phyloP scores from a whole-genome alignment of 1,139 yeast genomes.

The Nadsonia starkeyi-henricii region DNA sequence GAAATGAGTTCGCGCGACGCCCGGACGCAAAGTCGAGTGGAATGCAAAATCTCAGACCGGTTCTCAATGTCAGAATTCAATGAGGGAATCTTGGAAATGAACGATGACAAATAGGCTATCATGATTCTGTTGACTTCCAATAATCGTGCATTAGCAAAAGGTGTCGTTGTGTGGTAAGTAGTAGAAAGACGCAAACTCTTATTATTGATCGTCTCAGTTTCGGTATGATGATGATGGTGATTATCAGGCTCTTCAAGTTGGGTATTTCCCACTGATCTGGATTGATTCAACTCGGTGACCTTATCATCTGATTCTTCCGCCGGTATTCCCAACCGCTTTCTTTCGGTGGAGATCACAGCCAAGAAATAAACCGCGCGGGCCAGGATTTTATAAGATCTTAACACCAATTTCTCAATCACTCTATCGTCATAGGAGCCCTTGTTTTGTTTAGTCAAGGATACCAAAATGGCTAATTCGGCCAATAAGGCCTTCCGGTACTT shows the following conservation, averaged over 20 bases:
- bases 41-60: slow-evolving; percentile 23
- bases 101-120: slow-evolving; percentile 49
- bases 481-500: slow-evolving; percentile 65
- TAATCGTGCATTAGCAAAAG: slow-evolving; percentile 55
- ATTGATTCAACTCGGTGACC: no score
- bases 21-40: slow-evolving; percentile 28
- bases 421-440: slow-evolving; percentile 53
- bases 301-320: no score
- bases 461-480: slow-evolving; percentile 83
- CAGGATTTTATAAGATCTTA: slow-evolving; percentile 61
- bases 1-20: slow-evolving; percentile 29
- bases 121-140: slow-evolving; percentile 63
- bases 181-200: slow-evolving; percentile 15
- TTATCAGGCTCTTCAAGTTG: no score
- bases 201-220: no score
- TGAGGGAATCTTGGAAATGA: slow-evolving; percentile 20
- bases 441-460: slow-evolving; percentile 75
- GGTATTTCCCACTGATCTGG: no score
- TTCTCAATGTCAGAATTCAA: slow-evolving; percentile 21
- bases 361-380: slow-evolving; percentile 60
- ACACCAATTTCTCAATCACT: slow-evolving; percentile 56
- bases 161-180: slow-evolving; percentile 33
- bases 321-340: slow-evolving; percentile 11
- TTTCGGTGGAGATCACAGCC: slow-evolving; percentile 46
- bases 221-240: no score